Conservation (phyloP, 352 stramenopile genomes). For the Thalassiosira hispida region DNA sequence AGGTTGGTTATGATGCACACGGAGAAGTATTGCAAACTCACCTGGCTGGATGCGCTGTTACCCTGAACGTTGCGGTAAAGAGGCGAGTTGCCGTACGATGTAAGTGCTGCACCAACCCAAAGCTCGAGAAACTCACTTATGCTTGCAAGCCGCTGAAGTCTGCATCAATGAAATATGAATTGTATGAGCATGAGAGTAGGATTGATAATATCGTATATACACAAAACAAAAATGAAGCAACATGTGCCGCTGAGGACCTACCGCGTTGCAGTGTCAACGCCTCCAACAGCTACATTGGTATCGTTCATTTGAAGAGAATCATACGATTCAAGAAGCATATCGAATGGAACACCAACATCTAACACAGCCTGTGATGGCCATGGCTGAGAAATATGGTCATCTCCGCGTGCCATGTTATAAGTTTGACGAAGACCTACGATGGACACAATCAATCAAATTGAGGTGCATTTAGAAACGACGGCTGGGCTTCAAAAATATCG, state of each 20-base stretch:
- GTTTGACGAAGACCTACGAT: constrained; percentile 51
- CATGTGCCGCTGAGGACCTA: no score
- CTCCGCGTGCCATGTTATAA: constrained; percentile 32
- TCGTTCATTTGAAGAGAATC: constrained; percentile 50
- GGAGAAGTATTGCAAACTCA: constrained; percentile 18
- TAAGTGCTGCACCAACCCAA: constrained; percentile 53
- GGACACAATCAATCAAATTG: constrained; percentile 6
- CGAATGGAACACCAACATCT: constrained; percentile 68
- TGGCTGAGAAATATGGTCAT: constrained; percentile 21
- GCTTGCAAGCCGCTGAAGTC: constrained; percentile 55
- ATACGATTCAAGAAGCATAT: constrained; percentile 62
- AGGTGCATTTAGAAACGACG: not conserved
- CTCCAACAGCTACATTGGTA: constrained; percentile 30
- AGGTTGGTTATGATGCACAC: not conserved
- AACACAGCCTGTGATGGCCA: constrained; percentile 73
- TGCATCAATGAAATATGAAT: constrained; percentile 20
- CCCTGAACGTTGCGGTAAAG: constrained; percentile 2
- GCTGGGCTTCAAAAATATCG: not conserved
- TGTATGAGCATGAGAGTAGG: not conserved
- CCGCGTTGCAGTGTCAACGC: constrained; percentile 44
- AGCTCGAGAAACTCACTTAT: constrained; percentile 65
- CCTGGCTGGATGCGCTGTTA: constrained; percentile 41
- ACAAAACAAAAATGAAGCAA: no score
- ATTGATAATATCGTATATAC: no score
- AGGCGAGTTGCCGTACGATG: constrained; percentile 13